Percentiles rank a stretch among this genome's conserved stretches.
Conservation (phyloP, 139 green algal species). For the Chlamydomonas incerta region DNA sequence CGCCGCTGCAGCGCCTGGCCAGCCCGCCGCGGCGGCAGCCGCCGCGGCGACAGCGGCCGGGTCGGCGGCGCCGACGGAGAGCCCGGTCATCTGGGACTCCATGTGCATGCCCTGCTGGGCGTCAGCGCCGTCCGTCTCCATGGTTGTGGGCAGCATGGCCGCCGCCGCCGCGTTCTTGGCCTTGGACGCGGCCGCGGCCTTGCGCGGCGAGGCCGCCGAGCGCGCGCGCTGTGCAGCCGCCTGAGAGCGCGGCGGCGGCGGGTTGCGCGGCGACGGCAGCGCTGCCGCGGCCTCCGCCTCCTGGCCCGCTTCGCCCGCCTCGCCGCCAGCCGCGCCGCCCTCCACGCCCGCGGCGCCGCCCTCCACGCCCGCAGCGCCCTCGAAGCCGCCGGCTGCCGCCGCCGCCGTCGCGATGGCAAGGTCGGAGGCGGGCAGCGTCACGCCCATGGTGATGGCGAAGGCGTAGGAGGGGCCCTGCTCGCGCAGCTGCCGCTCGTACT, state of each 20-base stretch:
- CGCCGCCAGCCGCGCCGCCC: too few species aligned
- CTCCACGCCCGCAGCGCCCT: too few species aligned
- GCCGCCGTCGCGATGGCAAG: background rate
- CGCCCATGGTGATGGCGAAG: slow-evolving; percentile 26
- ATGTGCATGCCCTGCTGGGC: background rate
- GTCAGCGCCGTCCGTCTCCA: background rate
- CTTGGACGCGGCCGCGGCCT: background rate
- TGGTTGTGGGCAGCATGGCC: too few species aligned
- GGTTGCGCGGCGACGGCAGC: too few species aligned
- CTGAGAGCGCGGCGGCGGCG: background rate
- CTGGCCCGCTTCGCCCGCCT: too few species aligned
- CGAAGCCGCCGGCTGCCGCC: background rate
- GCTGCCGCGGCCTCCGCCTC: too few species aligned
- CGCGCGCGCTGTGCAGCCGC: background rate
- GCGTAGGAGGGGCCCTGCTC: slow-evolving; percentile 25
- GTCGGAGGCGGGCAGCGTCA: background rate
- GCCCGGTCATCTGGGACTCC: background rate
- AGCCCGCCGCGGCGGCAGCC: background rate
- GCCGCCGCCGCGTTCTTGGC: too few species aligned
- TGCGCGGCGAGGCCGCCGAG: background rate
- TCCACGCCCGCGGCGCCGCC: too few species aligned
- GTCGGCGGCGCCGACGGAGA: background rate
- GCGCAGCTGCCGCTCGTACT: slow-evolving; percentile 37
- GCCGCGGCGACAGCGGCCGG: too few species aligned
- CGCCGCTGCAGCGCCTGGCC: too few species aligned